phyloP scores from a whole-genome alignment of 2,329 filamentous ascomycete genomes.

The Colletotrichum sp. region DNA sequence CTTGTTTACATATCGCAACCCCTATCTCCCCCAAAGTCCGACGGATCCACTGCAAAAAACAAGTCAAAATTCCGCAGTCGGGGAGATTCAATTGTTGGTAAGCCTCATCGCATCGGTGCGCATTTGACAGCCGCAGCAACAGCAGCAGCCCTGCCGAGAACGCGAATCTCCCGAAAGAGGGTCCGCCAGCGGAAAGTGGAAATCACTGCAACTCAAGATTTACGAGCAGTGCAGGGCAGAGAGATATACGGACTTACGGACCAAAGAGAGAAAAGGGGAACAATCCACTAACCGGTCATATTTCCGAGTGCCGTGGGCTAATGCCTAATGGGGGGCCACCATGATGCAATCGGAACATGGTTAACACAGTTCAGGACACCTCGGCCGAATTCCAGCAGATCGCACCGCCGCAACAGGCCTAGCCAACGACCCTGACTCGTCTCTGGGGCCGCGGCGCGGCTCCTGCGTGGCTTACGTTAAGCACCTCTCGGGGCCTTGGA shows the following conservation, averaged over 20 bases:
- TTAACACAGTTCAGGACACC: not conserved
- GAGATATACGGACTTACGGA: not conserved
- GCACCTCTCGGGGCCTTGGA: not conserved
- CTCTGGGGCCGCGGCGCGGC: not conserved
- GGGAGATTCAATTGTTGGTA: not conserved
- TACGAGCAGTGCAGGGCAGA: not conserved
- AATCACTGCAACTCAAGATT: conserved; percentile 2
- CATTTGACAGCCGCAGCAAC: not conserved
- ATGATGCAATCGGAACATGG: conserved; percentile 8
- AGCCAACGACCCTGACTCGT: not conserved
- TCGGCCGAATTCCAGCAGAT: not conserved
- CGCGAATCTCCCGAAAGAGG: not conserved
- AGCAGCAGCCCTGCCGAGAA: not conserved
- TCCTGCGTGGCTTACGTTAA: not conserved
- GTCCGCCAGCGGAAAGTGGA: not conserved
- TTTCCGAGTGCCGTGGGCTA: not conserved
- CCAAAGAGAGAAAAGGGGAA: not conserved
- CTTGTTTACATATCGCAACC: not conserved
- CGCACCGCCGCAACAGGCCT: not conserved
- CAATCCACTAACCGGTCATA: not conserved
- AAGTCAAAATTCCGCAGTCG: not conserved
- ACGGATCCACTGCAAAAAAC: not conserved
- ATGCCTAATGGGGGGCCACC: not conserved
- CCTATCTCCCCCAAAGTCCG: not conserved
- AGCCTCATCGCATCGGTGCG: not conserved